These are phyloP conservation scores for Colletotrichum limetticola DNA, from an alignment of 2,329 filamentous ascomycete genomes.

Conservation along the genomic window DNA sequence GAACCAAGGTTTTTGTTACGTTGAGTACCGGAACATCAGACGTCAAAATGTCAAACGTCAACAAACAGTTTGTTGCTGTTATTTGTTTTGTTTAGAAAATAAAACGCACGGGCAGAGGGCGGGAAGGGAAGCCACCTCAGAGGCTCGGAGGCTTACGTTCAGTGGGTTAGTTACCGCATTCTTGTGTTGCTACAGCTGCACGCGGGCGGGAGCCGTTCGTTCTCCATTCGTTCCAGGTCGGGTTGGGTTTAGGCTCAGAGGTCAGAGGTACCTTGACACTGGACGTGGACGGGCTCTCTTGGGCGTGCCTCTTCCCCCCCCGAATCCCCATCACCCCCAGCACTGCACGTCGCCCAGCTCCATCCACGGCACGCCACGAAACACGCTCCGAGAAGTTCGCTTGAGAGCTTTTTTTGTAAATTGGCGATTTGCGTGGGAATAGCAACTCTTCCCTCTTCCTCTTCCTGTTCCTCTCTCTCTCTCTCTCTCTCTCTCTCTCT, in stretches of 20 bases:
- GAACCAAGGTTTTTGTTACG: neutral
- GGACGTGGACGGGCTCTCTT: no score
- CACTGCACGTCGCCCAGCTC: no score
- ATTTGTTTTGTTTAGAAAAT: constrained; percentile 10
- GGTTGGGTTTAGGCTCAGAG: no score
- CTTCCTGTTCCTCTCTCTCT: neutral
- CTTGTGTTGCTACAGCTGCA: constrained; percentile 34
- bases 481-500: no score
- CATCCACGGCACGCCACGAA: constrained; percentile 17
- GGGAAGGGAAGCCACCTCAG: neutral
- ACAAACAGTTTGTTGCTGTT: neutral
- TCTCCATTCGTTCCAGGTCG: constrained; percentile 21
- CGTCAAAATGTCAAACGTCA: neutral
- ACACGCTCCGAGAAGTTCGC: neutral
- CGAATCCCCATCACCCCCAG: neutral
- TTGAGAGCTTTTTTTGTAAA: neutral
- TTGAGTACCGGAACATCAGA: neutral
- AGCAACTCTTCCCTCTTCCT: neutral
- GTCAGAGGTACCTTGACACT: no score
- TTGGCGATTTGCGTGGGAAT: constrained; percentile 3
- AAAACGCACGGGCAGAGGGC: neutral
- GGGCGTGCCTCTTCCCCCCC: neutral
- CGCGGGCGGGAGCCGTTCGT: constrained; percentile 27
- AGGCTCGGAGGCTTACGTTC: neutral
- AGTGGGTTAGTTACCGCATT: neutral